Base-by-base conservation (phyloP, 805 yeast species). In the Yarrowia sp. region DNA sequence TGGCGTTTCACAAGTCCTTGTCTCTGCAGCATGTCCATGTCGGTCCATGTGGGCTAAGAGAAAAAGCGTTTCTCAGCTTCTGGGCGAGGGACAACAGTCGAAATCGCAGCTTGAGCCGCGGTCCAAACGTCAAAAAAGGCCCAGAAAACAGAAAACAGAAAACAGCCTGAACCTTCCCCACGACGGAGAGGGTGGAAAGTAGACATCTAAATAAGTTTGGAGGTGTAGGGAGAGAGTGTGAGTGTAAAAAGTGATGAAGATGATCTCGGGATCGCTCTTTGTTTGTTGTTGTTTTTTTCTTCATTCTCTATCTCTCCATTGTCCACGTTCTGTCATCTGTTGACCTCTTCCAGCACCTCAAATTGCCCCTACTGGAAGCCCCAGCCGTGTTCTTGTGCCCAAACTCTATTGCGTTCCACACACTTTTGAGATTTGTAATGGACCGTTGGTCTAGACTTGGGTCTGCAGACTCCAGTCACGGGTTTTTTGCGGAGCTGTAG, bases 121-220 rank as follows among this genome's bases (percentile, higher is more conserved):
- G 63, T 56, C 48, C 63, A 56, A 26, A 56, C n/a, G 48, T 41
- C 46, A 56, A 56, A 55, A 56, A 26, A 19, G 14, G 35, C 19
- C 48, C 46, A 26, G 48, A 56, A 56, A 56, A 55, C 61, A 26
- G 46, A 55, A 55, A 41, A 55, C 45, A 55, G 46, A 55, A 55
- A 41, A 55, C 45, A 55, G 63, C 59, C 43, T 53, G 59, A 53
- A 53, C 59, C 16, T 53, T 53, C 59, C 59, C 59, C 59, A 53
- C 43, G 59, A 26, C 32, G 32, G 32, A 26, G 32, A 26, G 32
- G 32, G 32, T 26, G 32, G 32, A 26, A 26, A 26, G 32, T 26
- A 26, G 32, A 26, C 32, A 26, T 26, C 32, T 26, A 26, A 26
- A 26, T 26, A 26, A 26, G 32, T 26, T 26, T 26, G 32, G 32